Evolutionary conservation across 2,329 filamentous ascomycete species (phyloP).

Genomic region (Penicillium sp.): DNA sequence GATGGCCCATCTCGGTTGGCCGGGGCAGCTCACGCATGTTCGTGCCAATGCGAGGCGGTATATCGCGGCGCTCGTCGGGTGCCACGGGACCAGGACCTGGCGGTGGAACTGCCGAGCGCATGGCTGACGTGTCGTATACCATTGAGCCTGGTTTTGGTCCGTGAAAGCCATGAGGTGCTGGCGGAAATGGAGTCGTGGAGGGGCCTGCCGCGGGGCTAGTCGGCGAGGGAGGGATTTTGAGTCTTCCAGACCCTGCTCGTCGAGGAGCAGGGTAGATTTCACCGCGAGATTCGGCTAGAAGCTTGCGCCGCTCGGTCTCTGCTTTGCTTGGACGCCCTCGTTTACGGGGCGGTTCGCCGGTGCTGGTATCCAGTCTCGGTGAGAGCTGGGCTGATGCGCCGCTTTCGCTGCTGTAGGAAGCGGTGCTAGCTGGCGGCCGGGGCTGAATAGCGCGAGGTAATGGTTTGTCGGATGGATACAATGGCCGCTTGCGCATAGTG

Average conservation of each 20-base stretch:
- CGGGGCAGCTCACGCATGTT: constrained; percentile 31
- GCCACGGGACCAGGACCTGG: not conserved
- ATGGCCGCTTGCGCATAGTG: constrained; percentile 32
- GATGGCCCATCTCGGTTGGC: constrained; percentile 28
- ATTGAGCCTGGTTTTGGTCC: constrained; percentile 10
- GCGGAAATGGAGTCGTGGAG: constrained; percentile 20
- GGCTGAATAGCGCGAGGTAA: constrained; percentile 43
- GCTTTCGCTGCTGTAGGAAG: constrained; percentile 37
- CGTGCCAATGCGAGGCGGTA: constrained; percentile 21
- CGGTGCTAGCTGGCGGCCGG: constrained; percentile 35
- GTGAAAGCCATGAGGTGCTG: constrained; percentile 1
- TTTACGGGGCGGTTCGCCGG: constrained; percentile 41
- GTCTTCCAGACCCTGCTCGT: constrained; percentile 25
- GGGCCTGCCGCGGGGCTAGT: constrained; percentile 32
- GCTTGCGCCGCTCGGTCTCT: constrained; percentile 41
- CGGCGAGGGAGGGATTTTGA: constrained; percentile 31
- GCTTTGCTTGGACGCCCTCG: constrained; percentile 46
- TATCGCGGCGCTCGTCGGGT: constrained; percentile 16
- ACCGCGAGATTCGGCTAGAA: constrained; percentile 39
- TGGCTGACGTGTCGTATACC: constrained; percentile 21
- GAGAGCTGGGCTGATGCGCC: constrained; percentile 36
- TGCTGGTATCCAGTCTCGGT: constrained; percentile 31
- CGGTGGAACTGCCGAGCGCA: constrained; percentile 18
- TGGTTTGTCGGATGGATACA: constrained; percentile 33
- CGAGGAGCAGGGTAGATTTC: constrained; percentile 41